phyloP scores from a whole-genome alignment of 768 basidiomycete species.

The Termitomyces sp. region DNA sequence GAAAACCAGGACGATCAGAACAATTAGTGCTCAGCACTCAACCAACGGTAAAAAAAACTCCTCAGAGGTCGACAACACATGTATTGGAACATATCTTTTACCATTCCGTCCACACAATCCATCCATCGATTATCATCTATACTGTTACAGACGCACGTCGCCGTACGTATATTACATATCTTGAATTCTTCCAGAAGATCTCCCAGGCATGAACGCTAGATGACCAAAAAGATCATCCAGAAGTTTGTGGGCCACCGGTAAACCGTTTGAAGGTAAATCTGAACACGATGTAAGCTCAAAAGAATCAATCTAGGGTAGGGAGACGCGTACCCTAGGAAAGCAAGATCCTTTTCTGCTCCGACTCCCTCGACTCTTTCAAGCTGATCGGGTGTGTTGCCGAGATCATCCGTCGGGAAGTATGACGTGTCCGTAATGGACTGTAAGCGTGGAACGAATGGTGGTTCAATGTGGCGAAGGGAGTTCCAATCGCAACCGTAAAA shows the following conservation, averaged over 20 bases:
- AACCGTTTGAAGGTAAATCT: conserved; percentile 88
- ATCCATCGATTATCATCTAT: neutral
- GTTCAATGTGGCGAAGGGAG: conserved; percentile 86
- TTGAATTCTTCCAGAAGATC: neutral
- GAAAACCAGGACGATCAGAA: neutral
- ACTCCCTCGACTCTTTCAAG: conserved; percentile 59
- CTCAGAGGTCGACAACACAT: neutral
- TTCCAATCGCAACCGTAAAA: conserved; percentile 96
- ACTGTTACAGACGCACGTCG: neutral
- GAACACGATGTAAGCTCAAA: neutral
- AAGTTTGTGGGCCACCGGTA: conserved; percentile 31
- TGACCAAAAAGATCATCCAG: conserved; percentile 10
- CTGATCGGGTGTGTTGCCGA: conserved; percentile 64
- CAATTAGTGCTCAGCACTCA: neutral
- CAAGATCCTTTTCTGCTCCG: conserved; percentile 64
- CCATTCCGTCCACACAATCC: neutral
- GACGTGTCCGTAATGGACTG: conserved; percentile 91
- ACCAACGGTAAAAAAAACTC: neutral
- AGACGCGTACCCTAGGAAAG: conserved; percentile 59
- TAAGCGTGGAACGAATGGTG: conserved; percentile 92
- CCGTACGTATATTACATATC: neutral
- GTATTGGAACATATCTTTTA: no score
- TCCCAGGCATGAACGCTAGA: neutral
- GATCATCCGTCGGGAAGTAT: conserved; percentile 95
- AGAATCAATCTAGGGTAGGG: neutral